Evolutionary conservation across 179 eudicot genomes (phyloP).

Genomic region (Amaranthus tricolor): DNA sequence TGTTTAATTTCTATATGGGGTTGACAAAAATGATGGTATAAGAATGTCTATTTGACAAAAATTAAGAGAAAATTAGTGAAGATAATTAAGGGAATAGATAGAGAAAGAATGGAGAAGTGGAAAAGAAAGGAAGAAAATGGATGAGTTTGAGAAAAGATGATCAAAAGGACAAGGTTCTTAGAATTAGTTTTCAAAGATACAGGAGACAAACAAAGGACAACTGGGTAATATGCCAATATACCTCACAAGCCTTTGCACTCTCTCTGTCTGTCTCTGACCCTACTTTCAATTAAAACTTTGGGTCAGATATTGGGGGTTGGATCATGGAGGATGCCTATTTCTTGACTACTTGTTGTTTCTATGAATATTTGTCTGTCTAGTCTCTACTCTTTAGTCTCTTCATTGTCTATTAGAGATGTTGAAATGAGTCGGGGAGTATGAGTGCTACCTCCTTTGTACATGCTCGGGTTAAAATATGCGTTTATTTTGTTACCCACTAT

Average conservation of each 20-base stretch:
- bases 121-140: not conserved
- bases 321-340: not conserved
- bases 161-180: not conserved
- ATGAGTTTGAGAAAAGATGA: not conserved
- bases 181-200: not conserved
- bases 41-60: not conserved
- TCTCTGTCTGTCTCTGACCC: conserved; percentile 4
- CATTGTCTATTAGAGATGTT: too few species aligned
- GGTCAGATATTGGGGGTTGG: not conserved
- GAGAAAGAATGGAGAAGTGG: not conserved
- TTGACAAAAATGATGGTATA: not conserved
- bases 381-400: too few species aligned
- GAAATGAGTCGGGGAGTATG: too few species aligned
- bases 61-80: too few species aligned
- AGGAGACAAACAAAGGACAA: conserved; percentile 14
- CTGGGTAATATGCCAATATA: conserved; percentile 19
- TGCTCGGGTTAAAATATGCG: too few species aligned
- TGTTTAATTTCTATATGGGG: too few species aligned
- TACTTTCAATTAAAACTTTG: not conserved
- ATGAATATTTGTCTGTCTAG: not conserved
- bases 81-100: too few species aligned
- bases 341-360: not conserved
- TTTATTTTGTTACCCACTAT: too few species aligned
- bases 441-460: too few species aligned
- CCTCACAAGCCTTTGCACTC: conserved; percentile 1